Conservation (phyloP, 2,329 filamentous ascomycete species). For the Aspergillus sojae region DNA sequence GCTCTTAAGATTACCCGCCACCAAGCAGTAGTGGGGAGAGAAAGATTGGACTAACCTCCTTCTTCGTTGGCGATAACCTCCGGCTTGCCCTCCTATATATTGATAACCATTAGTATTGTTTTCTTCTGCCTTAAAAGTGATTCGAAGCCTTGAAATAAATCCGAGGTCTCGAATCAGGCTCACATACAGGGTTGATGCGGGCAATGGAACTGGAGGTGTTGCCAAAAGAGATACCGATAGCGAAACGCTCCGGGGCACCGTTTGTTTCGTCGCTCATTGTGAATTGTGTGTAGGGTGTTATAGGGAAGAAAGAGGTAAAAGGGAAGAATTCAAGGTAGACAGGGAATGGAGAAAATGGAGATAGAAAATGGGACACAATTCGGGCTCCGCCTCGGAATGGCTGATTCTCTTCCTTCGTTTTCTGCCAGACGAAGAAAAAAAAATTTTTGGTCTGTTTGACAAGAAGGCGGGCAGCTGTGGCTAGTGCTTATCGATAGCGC, state of each 20-base stretch:
- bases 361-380: constrained; percentile 20
- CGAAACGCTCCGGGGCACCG: constrained; percentile 60
- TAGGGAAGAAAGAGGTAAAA: constrained; percentile 14
- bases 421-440: constrained; percentile 32
- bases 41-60: constrained; percentile 59
- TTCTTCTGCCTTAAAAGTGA: neutral
- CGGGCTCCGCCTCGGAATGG: constrained; percentile 9
- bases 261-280: constrained; percentile 58
- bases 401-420: constrained; percentile 7
- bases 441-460: constrained; percentile 38
- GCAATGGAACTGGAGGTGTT: constrained; percentile 99
- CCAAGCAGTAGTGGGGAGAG: neutral
- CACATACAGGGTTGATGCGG: constrained; percentile 66
- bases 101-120: neutral
- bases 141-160: neutral
- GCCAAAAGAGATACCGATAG: constrained; percentile 96
- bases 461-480: constrained; percentile 29
- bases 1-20: constrained; percentile 2
- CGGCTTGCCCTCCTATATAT: constrained; percentile 76
- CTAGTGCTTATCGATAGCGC: constrained; percentile 39
- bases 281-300: constrained; percentile 15
- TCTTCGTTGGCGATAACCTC: constrained; percentile 99
- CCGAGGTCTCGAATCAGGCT: neutral
- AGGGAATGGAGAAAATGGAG: constrained; percentile 23
- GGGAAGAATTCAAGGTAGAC: constrained; percentile 16